Evolutionary conservation across 2,329 filamentous ascomycete species (phyloP).

Genomic region (Oidium heveae): DNA sequence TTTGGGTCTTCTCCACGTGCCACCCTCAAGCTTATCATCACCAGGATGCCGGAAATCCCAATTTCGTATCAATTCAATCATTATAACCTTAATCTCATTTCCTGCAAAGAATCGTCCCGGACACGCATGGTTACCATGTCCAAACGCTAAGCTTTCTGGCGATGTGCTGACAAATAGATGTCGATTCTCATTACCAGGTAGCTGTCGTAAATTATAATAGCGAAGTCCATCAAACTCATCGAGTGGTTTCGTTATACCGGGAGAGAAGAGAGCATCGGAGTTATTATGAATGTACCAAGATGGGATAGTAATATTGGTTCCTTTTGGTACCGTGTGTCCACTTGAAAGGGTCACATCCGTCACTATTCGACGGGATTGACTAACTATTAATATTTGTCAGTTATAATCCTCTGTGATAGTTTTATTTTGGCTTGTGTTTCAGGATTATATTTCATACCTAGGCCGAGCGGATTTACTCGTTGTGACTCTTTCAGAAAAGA

Average conservation of each 20-base stretch:
- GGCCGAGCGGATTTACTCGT: background rate
- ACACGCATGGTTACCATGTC: slow-evolving; percentile 19
- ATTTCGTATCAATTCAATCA: slow-evolving; percentile 13
- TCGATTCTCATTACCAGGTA: slow-evolving; percentile 6
- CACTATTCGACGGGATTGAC: background rate
- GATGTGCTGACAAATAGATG: slow-evolving; percentile 16
- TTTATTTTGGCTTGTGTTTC: too few species aligned
- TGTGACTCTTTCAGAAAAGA: slow-evolving; percentile 1
- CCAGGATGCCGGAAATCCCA: slow-evolving; percentile 11
- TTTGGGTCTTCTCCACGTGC: slow-evolving; percentile 1
- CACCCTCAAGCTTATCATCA: slow-evolving; percentile 25
- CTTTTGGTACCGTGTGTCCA: background rate
- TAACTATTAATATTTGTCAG: background rate
- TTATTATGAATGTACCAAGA: background rate
- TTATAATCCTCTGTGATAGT: background rate
- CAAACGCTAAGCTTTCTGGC: slow-evolving; percentile 14
- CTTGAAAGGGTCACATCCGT: background rate
- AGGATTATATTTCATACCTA: background rate
- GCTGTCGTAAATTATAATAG: slow-evolving; percentile 6
- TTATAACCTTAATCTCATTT: slow-evolving; percentile 17
- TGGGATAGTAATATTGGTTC: background rate
- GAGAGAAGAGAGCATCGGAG: background rate
- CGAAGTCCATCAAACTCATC: slow-evolving; percentile 3
- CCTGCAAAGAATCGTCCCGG: slow-evolving; percentile 19
- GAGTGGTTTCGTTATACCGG: background rate